Evolutionary conservation across 2,329 filamentous ascomycete species (phyloP).

Genomic region (Diaporthe nobilis): DNA sequence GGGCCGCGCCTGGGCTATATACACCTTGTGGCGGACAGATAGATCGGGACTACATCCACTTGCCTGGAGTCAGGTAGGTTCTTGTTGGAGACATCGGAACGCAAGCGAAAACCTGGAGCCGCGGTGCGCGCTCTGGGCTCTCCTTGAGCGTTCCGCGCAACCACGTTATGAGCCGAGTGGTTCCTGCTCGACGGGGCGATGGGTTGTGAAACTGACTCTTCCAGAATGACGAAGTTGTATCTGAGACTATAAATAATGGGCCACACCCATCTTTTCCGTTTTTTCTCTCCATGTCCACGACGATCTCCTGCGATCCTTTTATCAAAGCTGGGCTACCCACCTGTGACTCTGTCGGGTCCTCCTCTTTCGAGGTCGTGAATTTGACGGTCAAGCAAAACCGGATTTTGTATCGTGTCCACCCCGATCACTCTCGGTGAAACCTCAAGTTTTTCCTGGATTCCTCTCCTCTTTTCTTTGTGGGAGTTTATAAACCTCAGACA

Average conservation of each 20-base stretch:
- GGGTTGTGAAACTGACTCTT: neutral
- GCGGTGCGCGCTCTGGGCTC: neutral
- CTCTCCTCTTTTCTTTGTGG: neutral
- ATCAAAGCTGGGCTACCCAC: neutral
- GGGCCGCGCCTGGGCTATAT: neutral
- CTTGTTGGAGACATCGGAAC: neutral
- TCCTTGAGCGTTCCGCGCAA: neutral
- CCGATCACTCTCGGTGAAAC: neutral
- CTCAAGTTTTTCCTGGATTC: neutral
- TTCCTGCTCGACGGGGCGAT: neutral
- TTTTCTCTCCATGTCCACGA: no score
- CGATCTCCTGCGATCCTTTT: neutral
- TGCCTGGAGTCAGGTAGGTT: no score
- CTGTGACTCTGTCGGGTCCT: neutral
- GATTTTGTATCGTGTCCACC: neutral
- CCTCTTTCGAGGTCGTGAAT: neutral
- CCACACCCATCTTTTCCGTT: neutral
- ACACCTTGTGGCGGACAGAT: neutral
- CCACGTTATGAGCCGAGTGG: neutral
- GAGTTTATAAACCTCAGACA: neutral
- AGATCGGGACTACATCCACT: neutral
- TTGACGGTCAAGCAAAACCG: neutral
- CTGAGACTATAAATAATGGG: constrained; percentile 2
- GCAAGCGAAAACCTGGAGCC: neutral
- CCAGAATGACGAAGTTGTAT: neutral